A percentile compares a stretch with the other conserved stretches of the same genome.
phyloP scores from a whole-genome alignment of 768 basidiomycete species.

The Symmetrospora coprosmae region DNA sequence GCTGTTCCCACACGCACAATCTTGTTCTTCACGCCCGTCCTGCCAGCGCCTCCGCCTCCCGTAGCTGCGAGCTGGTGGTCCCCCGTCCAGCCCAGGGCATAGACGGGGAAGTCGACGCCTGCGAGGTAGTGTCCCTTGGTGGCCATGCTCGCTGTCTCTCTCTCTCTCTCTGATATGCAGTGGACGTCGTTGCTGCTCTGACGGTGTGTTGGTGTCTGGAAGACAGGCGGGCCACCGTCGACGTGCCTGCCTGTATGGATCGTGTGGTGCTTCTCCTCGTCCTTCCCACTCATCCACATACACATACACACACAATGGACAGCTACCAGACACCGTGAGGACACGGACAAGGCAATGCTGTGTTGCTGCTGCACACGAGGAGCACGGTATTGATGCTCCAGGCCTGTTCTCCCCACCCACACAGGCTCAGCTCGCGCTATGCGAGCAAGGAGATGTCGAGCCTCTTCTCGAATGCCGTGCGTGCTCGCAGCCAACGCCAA shows the following conservation, averaged over 20 bases:
- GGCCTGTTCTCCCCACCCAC: background rate
- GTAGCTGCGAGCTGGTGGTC: slow-evolving; percentile 5
- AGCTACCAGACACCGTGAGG: slow-evolving; percentile 33
- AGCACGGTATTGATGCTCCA: background rate
- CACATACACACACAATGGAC: slow-evolving; percentile 18
- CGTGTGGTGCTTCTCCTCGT: background rate
- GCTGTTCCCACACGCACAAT: too few species aligned
- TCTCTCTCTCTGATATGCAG: too few species aligned
- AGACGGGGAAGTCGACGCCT: slow-evolving; percentile 16
- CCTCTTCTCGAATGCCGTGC: slow-evolving; percentile 82
- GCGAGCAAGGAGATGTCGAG: slow-evolving; percentile 97
- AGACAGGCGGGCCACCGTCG: background rate
- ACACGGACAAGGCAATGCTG: too few species aligned
- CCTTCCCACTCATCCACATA: background rate
- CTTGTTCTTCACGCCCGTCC: slow-evolving; percentile 86
- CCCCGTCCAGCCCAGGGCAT: slow-evolving; percentile 10
- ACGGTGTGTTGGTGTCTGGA: background rate
- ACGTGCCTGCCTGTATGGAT: background rate
- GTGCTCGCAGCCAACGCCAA: slow-evolving; percentile 32
- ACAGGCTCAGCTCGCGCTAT: slow-evolving; percentile 59
- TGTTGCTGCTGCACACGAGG: too few species aligned
- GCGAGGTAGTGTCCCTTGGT: slow-evolving; percentile 8
- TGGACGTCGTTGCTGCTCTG: background rate
- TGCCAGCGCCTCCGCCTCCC: slow-evolving; percentile 69
- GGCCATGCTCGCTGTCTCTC: background rate